A percentile compares a stretch with the other conserved stretches of the same genome.
These are phyloP conservation scores for Ascochyta fabae DNA, from an alignment of 2,329 filamentous ascomycete genomes.

Conservation along the genomic window DNA sequence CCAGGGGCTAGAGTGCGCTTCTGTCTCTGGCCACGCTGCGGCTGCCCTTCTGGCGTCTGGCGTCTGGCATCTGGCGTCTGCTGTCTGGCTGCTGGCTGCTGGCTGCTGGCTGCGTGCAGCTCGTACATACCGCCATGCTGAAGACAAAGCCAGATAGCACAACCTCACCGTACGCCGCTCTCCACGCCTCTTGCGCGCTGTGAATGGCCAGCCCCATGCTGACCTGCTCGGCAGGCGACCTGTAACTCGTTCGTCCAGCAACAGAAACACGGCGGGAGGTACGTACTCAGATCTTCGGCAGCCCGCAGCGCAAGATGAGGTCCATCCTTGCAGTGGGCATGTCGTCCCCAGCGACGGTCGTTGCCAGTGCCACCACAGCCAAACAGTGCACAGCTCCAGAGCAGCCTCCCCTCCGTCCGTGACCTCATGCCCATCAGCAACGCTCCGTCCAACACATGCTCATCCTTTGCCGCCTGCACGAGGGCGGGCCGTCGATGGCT, in stretches of 20 bases:
- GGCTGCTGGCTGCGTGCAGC: no score
- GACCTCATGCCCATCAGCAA: conserved; percentile 24
- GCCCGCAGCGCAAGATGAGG: conserved; percentile 10
- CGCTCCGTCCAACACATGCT: conserved; percentile 14
- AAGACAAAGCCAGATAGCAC: no score
- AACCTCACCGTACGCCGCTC: conserved; percentile 20
- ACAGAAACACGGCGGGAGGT: conserved; percentile 5
- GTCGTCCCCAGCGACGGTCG: conserved; percentile 15
- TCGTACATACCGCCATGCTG: no score
- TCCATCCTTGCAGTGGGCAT: conserved; percentile 14
- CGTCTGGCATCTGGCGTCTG: no score
- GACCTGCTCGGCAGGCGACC: conserved; percentile 7
- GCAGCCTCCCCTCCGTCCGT: conserved; percentile 17
- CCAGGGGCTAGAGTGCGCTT: conserved; percentile 30
- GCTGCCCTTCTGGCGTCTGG: conserved; percentile 20
- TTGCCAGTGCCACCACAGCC: conserved; percentile 5
- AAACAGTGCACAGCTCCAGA: conserved; percentile 5
- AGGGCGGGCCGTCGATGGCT: conserved; percentile 25
- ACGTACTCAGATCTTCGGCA: conserved; percentile 14
- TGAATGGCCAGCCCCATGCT: conserved; percentile 15
- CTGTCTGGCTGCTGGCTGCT: no score
- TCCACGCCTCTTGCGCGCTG: conserved; percentile 25
- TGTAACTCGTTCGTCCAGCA: conserved; percentile 5
- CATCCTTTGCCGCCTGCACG: conserved; percentile 23
- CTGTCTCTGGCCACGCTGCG: conserved; percentile 10